A percentile compares a stretch with the other conserved stretches of the same genome.
Conservation (phyloP, 2,329 filamentous ascomycete species). For the Phyllosticta paracitricarpa region DNA sequence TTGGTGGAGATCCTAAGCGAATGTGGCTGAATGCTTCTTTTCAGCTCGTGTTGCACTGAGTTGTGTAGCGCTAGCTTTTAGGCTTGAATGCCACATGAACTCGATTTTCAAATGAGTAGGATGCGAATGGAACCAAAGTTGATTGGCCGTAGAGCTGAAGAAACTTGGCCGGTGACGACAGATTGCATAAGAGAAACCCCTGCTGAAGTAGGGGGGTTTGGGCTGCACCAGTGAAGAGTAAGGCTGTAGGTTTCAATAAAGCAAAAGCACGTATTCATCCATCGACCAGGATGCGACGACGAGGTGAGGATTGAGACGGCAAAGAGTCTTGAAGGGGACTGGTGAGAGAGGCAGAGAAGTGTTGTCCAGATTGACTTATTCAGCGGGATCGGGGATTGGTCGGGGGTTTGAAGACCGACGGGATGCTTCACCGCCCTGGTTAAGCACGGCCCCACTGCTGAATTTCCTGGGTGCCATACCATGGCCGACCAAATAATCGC, state of each 20-base stretch:
- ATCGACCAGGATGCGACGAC: neutral
- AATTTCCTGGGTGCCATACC: neutral
- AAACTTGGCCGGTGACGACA: neutral
- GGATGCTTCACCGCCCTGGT: neutral
- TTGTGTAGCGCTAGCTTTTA: neutral
- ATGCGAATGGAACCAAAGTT: neutral
- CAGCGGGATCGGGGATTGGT: neutral
- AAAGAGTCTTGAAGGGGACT: neutral
- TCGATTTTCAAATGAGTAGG: neutral
- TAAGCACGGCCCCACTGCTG: neutral
- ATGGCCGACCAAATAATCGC: constrained; percentile 1
- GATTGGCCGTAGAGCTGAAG: neutral
- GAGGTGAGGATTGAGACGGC: neutral
- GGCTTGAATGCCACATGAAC: neutral
- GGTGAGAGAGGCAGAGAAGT: neutral
- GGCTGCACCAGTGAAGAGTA: neutral
- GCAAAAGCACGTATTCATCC: neutral
- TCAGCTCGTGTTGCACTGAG: neutral
- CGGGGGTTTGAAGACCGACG: neutral
- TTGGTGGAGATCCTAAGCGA: neutral
- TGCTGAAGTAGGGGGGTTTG: neutral
- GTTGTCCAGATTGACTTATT: neutral
- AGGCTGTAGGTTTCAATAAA: neutral
- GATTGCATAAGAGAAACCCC: neutral
- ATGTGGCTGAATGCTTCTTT: neutral